Evolutionary conservation across 2,329 filamentous ascomycete species (phyloP).

Genomic region (Cytospora piceicola): DNA sequence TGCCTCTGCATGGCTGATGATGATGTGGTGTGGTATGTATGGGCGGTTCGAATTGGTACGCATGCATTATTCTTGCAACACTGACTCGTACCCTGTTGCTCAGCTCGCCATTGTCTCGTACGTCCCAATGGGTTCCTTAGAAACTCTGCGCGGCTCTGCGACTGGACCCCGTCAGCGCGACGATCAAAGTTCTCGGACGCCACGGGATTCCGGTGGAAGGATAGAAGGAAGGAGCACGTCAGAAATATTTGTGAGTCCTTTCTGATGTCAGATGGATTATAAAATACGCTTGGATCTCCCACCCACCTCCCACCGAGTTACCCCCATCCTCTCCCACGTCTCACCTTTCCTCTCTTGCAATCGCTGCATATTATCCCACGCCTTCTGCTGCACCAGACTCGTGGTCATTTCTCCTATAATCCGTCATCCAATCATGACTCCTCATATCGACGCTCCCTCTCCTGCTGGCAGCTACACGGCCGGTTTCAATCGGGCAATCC

Average conservation of each 20-base stretch:
- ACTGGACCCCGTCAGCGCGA: conserved; percentile 8
- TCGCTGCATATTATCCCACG: conserved; percentile 21
- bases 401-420: conserved; percentile 4
- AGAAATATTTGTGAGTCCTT: background rate
- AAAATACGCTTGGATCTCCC: conserved; percentile 14
- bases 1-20: conserved; percentile 19
- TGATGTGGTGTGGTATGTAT: conserved; percentile 2
- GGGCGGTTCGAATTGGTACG: conserved; percentile 15
- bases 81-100: conserved; percentile 16
- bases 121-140: conserved; percentile 5
- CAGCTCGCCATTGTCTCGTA: conserved; percentile 18
- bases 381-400: conserved; percentile 12
- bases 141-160: conserved; percentile 17
- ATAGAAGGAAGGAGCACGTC: conserved; percentile 19
- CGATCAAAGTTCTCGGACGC: conserved; percentile 5
- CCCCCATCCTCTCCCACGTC: conserved; percentile 14
- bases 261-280: conserved; percentile 20
- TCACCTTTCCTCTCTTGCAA: conserved; percentile 5
- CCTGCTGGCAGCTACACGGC: conserved; percentile 50
- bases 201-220: conserved; percentile 6
- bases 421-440: conserved; percentile 43
- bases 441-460: conserved; percentile 53
- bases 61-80: conserved; percentile 16
- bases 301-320: background rate
- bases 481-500: conserved; percentile 42